These are phyloP conservation scores for Podila epicladia DNA, from an alignment of 192 early-diverging fungal genomes.

Conservation along the genomic window DNA sequence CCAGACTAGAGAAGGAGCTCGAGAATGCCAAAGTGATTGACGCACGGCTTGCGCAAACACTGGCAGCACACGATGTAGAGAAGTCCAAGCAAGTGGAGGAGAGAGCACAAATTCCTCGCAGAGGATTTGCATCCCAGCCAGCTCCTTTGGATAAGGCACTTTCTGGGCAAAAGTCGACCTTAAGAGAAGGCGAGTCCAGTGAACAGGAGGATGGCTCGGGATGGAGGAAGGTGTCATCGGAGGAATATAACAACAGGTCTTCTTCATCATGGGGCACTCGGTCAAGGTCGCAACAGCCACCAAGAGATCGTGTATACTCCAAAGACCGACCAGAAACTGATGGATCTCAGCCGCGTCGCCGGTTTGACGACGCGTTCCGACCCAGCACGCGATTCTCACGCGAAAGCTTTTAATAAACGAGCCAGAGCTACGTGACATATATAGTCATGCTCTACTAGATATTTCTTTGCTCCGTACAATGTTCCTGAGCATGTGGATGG, in stretches of 20 bases:
- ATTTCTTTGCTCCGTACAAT: neutral
- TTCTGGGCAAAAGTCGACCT: neutral
- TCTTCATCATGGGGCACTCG: neutral
- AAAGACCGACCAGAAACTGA: too few relatives aligned
- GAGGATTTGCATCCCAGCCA: neutral
- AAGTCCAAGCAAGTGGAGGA: conserved; percentile 10
- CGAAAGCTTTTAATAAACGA: neutral
- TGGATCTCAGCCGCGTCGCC: too few relatives aligned
- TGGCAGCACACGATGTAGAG: conserved; percentile 8
- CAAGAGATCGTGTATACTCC: neutral
- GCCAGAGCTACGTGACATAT: too few relatives aligned
- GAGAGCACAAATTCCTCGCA: neutral
- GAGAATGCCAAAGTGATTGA: conserved; percentile 8
- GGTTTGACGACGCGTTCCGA: too few relatives aligned
- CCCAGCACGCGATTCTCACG: neutral
- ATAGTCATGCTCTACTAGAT: too few relatives aligned
- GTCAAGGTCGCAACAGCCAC: neutral
- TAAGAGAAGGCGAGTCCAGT: neutral
- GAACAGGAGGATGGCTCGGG: neutral
- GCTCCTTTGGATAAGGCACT: too few relatives aligned
- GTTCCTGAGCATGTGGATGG: neutral
- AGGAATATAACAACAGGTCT: neutral
- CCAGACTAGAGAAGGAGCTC: neutral
- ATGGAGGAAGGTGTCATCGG: conserved; percentile 11
- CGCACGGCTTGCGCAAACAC: neutral